Base-by-base conservation (phyloP, 306 rosid genomes). In the Fragaria iinumae region DNA sequence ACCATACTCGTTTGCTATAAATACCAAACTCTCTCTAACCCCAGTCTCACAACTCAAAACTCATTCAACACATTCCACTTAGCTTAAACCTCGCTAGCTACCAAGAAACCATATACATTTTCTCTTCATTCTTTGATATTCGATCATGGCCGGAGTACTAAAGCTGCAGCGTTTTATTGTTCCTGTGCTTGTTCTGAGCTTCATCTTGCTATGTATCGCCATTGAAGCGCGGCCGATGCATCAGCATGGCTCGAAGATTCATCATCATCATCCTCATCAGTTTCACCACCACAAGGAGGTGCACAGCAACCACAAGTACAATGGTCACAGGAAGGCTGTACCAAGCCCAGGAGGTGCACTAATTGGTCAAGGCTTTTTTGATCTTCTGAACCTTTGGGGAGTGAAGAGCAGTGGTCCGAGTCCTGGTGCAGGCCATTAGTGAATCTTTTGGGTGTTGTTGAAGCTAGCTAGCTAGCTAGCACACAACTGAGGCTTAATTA, bases 371-470 rank as follows among this genome's bases (percentile, higher is more conserved):
- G 74, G 69, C 57, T 59, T 77, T 11, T 44, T 12, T 44, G 77
- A 84, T 39, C 48, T 77, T 72, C 73, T 77, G 65, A 69, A 18
- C 18, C 80, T 69, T 13, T 64, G 74, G 86, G 86, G 81, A 34
- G 71, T 83, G 62, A 83, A 83, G 74, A 64, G 8, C 18, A 12
- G 67, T 17, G 86, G 86, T 10, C 86, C 79, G 50, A 83, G 86
- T 50, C 57, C 71, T 27, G 79, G 86, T 5, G 72, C 11, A 8
- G 86, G 86, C 68, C 83, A 83, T 41, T 83, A 62, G 55, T 41
- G 48, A 38, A 57, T 62, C 17, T 11, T 43, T 3, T 23, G 3
- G 36, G 10, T 16, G 25, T 13, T 67, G 27, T 34, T 43, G 72
- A 71, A 25, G 69, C 48, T 1, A 44, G 48, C 52, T 1, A 44